Evolutionary conservation across 345 rosid genomes (phyloP).

Genomic region (Populus nigra): DNA sequence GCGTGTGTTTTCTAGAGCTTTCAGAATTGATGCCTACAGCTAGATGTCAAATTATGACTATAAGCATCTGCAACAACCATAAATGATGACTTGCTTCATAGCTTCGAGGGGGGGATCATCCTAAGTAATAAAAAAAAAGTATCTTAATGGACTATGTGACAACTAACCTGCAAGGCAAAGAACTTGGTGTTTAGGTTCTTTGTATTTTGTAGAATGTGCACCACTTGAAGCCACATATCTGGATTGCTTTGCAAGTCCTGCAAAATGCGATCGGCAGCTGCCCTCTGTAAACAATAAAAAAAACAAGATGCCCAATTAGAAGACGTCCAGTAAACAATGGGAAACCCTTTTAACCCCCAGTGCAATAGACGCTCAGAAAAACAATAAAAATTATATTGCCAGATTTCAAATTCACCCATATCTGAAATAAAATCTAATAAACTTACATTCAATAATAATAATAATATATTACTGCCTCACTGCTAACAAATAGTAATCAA

Average conservation of each 20-base stretch:
- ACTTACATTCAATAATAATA: not conserved
- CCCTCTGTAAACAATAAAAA: constrained; percentile 53
- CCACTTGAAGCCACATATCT: constrained; percentile 99
- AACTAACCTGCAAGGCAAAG: constrained; percentile 86
- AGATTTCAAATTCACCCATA: not conserved
- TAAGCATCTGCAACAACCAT: not conserved
- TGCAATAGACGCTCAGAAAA: not conserved
- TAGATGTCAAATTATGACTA: not conserved
- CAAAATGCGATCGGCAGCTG: constrained; percentile 91
- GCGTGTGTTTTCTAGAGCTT: not conserved
- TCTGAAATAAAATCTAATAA: not conserved
- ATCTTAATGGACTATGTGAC: too few species aligned
- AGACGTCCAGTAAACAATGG: not conserved
- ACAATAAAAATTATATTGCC: not conserved
- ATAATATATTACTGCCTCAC: not conserved
- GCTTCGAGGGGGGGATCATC: not conserved
- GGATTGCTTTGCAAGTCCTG: constrained; percentile 95
- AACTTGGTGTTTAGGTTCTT: constrained; percentile 90
- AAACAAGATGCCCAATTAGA: not conserved
- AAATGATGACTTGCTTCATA: not conserved
- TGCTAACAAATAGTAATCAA: not conserved
- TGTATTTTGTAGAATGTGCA: constrained; percentile 76
- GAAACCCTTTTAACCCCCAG: not conserved
- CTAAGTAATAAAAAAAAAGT: not conserved
- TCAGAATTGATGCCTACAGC: not conserved